Evolutionary conservation across 106 monocot genomes (phyloP).

Genomic region (Triglochin maritima): DNA sequence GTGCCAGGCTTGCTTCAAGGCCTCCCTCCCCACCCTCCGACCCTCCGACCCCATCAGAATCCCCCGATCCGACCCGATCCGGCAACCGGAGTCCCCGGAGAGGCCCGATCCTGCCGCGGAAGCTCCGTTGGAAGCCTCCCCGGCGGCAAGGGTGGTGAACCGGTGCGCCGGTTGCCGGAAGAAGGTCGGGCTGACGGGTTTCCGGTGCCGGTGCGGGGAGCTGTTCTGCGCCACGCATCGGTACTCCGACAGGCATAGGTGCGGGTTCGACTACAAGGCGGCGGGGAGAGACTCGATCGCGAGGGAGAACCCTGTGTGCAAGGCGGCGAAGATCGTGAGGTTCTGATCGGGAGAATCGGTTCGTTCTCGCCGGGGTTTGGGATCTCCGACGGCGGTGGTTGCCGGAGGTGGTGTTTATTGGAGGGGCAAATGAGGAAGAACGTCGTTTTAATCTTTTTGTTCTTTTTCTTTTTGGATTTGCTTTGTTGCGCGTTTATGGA

Average conservation of each 20-base stretch:
- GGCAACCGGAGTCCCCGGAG: not conserved
- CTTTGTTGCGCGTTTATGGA: too few species aligned
- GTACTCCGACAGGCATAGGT: conserved; percentile 81
- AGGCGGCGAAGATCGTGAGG: conserved; percentile 74
- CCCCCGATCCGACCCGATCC: conserved; percentile 13
- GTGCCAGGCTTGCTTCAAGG: conserved; percentile 38
- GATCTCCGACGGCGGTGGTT: too few species aligned
- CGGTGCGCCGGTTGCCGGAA: conserved; percentile 60
- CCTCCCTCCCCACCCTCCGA: conserved; percentile 5
- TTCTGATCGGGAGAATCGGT: conserved; percentile 19
- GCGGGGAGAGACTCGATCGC: conserved; percentile 51
- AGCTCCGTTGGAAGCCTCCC: not conserved
- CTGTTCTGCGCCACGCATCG: conserved; percentile 75
- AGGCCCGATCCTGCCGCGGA: not conserved
- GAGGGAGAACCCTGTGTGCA: conserved; percentile 65
- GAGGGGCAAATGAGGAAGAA: too few species aligned
- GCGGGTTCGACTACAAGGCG: conserved; percentile 77
- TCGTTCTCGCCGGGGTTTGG: too few species aligned
- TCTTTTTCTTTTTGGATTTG: too few species aligned
- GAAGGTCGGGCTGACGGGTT: conserved; percentile 75
- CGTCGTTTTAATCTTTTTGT: too few species aligned
- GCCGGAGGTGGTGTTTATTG: too few species aligned
- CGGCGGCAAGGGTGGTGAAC: conserved; percentile 19
- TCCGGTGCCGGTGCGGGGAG: conserved; percentile 89
- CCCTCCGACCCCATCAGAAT: not conserved